Conservation (phyloP, 352 stramenopile genomes). For the Pythium aristosporum region DNA sequence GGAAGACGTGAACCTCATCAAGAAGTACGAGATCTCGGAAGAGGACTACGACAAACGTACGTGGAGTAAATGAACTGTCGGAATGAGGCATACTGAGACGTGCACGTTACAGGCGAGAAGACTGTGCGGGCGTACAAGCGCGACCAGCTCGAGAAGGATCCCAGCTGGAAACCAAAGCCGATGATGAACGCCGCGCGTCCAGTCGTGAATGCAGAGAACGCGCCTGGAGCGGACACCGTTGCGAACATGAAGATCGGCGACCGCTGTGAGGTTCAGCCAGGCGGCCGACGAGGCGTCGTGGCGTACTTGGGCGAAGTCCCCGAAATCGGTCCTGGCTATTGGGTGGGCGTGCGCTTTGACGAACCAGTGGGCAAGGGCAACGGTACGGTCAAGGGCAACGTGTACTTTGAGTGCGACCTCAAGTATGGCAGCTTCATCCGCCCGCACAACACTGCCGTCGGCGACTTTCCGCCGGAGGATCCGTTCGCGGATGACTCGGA, state of each 20-base stretch:
- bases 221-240: constrained; percentile 72
- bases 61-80: background rate
- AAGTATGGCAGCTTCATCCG: constrained; percentile 95
- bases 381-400: constrained; percentile 89
- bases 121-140: constrained; percentile 96
- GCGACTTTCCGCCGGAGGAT: constrained; percentile 91
- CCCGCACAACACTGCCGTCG: constrained; percentile 91
- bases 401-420: constrained; percentile 91
- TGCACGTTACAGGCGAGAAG: constrained; percentile 82
- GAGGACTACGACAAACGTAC: constrained; percentile 98
- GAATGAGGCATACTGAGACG: background rate
- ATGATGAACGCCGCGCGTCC: constrained; percentile 54
- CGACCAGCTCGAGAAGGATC: constrained; percentile 94
- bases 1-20: constrained; percentile 95
- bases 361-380: constrained; percentile 94
- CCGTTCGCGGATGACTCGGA: constrained; percentile 77
- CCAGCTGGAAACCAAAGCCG: constrained; percentile 92
- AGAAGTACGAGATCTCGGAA: constrained; percentile 99
- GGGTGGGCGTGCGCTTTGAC: constrained; percentile 97
- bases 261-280: constrained; percentile 97
- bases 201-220: constrained; percentile 34
- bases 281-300: constrained; percentile 91
- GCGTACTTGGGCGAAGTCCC: constrained; percentile 92
- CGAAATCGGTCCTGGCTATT: constrained; percentile 89
- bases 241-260: constrained; percentile 87